Evolutionary conservation across 441 rosid genomes (phyloP).

Genomic region (Euphorbia corollata): DNA sequence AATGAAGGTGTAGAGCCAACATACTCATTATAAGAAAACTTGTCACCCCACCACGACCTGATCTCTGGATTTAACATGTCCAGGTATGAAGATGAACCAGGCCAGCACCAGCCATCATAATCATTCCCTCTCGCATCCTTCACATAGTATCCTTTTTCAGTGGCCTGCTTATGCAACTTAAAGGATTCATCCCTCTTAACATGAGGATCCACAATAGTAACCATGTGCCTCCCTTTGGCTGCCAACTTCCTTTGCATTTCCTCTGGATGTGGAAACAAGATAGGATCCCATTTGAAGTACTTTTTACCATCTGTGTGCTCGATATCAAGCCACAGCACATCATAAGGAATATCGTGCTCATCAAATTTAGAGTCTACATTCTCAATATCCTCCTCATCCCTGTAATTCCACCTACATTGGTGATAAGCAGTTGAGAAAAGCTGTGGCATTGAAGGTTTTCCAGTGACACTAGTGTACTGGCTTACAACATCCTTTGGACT

Average conservation of each 20-base stretch:
- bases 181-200: constrained; percentile 81
- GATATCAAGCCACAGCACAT: constrained; percentile 94
- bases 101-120: constrained; percentile 99
- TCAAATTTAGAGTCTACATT: constrained; percentile 91
- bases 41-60: constrained; percentile 87
- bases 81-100: constrained; percentile 85
- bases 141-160: constrained; percentile 72
- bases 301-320: constrained; percentile 92
- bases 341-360: constrained; percentile 93
- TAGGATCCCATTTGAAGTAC: constrained; percentile 88
- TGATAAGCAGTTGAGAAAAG: constrained; percentile 88
- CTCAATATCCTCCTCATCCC: constrained; percentile 97
- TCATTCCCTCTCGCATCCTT: constrained; percentile 83
- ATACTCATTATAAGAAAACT: constrained; percentile 68
- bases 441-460: constrained; percentile 88
- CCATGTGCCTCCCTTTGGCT: constrained; percentile 91
- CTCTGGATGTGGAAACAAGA: constrained; percentile 77
- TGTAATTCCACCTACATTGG: constrained; percentile 96
- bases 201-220: constrained; percentile 97
- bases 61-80: constrained; percentile 84
- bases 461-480: constrained; percentile 78
- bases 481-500: constrained; percentile 87
- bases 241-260: constrained; percentile 90
- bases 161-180: constrained; percentile 75
- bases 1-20: constrained; percentile 82